Evolutionary conservation across 768 basidiomycete species (phyloP).

Genomic region (Tephrocybe rancida): DNA sequence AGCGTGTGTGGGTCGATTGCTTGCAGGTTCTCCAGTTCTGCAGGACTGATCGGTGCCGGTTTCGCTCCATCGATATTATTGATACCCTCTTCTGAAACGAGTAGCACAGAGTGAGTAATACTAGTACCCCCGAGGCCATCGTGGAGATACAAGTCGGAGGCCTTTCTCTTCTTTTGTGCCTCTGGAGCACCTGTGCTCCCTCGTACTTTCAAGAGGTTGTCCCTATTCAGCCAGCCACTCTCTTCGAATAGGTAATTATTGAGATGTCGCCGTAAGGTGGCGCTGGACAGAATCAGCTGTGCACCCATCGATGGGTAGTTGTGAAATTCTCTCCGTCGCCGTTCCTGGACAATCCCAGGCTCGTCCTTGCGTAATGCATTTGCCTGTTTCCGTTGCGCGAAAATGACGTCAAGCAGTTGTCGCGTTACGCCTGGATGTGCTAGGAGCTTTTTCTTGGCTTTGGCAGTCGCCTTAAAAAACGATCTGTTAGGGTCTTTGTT

Average conservation of each 20-base stretch:
- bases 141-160: constrained; percentile 5
- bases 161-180: not conserved
- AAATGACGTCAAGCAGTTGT: constrained; percentile 61
- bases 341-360: constrained; percentile 18
- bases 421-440: constrained; percentile 63
- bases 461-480: constrained; percentile 34
- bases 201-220: constrained; percentile 42
- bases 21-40: constrained; percentile 11
- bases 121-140: constrained; percentile 21
- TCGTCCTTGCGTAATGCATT: constrained; percentile 27
- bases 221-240: constrained; percentile 59
- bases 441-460: constrained; percentile 41
- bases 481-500: constrained; percentile 39
- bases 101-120: constrained; percentile 57
- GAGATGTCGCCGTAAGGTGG: constrained; percentile 63
- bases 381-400: constrained; percentile 34
- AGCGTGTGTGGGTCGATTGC: constrained; percentile 19
- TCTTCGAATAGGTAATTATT: constrained; percentile 54
- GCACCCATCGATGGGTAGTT: constrained; percentile 31
- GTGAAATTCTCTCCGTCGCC: constrained; percentile 16
- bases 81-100: constrained; percentile 59
- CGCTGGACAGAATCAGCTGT: constrained; percentile 71
- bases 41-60: not conserved
- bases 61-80: constrained; percentile 57
- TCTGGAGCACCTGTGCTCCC: constrained; percentile 18